Evolutionary conservation across 1,139 yeast species (phyloP).

Genomic region (Candida tropicalis): DNA sequence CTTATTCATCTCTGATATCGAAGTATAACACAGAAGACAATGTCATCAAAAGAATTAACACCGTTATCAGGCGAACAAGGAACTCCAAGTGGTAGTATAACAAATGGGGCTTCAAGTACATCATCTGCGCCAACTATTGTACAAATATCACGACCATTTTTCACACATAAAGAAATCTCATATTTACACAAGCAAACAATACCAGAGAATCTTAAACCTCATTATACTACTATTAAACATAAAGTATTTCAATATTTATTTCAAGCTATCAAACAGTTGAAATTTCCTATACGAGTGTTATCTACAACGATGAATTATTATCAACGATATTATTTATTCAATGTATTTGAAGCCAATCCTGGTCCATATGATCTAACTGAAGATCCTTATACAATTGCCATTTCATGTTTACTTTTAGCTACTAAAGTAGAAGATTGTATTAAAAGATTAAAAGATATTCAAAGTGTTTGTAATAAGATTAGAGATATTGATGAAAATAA

Average conservation of each 20-base stretch:
- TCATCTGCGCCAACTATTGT: conserved; percentile 23
- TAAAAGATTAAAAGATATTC: conserved; percentile 69
- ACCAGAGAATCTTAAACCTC: conserved; percentile 47
- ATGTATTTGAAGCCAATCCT: conserved; percentile 49
- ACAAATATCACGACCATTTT: conserved; percentile 67
- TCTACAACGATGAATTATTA: conserved; percentile 72
- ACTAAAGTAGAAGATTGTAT: conserved; percentile 88
- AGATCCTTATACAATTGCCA: conserved; percentile 59
- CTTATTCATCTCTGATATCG: no score
- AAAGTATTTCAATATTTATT: conserved; percentile 58
- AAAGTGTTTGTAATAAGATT: conserved; percentile 44
- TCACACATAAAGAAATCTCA: conserved; percentile 58
- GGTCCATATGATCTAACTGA: conserved; percentile 26
- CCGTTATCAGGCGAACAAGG: conserved; percentile 1
- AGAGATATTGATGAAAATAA: conserved; percentile 33
- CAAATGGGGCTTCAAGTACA: conserved; percentile 1
- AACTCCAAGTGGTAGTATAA: neutral
- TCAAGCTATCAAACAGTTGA: conserved; percentile 53
- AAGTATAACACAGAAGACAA: neutral
- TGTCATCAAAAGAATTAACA: conserved; percentile 10
- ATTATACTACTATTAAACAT: conserved; percentile 54
- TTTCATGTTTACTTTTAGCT: conserved; percentile 78
- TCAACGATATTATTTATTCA: conserved; percentile 70
- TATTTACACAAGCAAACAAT: conserved; percentile 56
- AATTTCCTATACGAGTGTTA: conserved; percentile 67